Conservation (phyloP, 495 filamentous ascomycete genomes). For the Glutinoglossum americanum region DNA sequence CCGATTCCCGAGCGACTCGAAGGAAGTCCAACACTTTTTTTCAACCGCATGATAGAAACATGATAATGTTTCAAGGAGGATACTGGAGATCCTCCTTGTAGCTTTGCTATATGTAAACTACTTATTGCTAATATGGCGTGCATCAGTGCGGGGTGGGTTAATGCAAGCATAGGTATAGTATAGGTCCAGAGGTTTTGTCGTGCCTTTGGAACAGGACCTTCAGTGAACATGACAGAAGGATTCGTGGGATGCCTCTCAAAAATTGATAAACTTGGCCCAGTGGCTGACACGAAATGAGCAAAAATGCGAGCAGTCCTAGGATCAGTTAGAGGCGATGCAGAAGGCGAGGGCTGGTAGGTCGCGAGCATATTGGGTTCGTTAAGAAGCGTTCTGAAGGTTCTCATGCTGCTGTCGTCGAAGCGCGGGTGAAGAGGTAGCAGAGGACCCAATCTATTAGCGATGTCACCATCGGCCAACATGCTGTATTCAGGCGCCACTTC, state of each 20-base stretch:
- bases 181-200: conserved; percentile 76
- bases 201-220: conserved; percentile 37
- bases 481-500: not conserved
- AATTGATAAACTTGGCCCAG: conserved; percentile 67
- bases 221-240: conserved; percentile 46
- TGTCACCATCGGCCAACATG: not conserved
- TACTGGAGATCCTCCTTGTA: conserved; percentile 46
- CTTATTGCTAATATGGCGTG: conserved; percentile 81
- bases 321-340: conserved; percentile 66
- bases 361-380: conserved; percentile 53
- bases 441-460: not conserved
- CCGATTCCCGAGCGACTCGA: conserved; percentile 52
- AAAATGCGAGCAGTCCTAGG: conserved; percentile 69
- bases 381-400: conserved; percentile 43
- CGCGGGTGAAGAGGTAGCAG: conserved; percentile 21
- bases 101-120: conserved; percentile 71
- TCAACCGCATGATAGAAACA: conserved; percentile 55
- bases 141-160: conserved; percentile 65
- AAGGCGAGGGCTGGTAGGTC: conserved; percentile 49
- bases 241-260: conserved; percentile 73
- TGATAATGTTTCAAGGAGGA: conserved; percentile 86
- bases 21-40: conserved; percentile 48
- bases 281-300: conserved; percentile 79
- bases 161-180: conserved; percentile 62
- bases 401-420: conserved; percentile 26